Evolutionary conservation across 1,284 basidiomycete species (phyloP).

Genomic region (Ustilago vetiveriae): DNA sequence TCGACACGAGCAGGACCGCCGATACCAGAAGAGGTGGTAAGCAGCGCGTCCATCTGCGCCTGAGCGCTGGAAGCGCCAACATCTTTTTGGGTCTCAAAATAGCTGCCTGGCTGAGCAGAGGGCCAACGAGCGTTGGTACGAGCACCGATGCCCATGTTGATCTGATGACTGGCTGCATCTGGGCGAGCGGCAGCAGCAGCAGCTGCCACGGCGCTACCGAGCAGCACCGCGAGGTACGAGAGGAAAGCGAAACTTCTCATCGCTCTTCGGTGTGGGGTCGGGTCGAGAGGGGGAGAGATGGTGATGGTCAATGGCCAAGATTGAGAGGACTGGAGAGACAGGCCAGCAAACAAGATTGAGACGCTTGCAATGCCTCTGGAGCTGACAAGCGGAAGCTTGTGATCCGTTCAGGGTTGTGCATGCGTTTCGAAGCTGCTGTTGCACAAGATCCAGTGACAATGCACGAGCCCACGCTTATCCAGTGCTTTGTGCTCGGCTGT

Average conservation of each 20-base stretch:
- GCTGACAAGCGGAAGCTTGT: slow-evolving; percentile 11
- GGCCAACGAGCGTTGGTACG: slow-evolving; percentile 24
- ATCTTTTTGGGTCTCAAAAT: slow-evolving; percentile 17
- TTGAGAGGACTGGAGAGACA: background rate
- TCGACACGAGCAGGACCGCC: slow-evolving; percentile 42
- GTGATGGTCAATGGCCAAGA: slow-evolving; percentile 2
- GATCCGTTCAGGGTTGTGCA: slow-evolving; percentile 5
- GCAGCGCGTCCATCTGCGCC: slow-evolving; percentile 20
- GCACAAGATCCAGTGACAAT: background rate
- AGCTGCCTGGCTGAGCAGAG: slow-evolving; percentile 7
- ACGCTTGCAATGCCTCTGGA: slow-evolving; percentile 8
- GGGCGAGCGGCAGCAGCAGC: slow-evolving; percentile 29
- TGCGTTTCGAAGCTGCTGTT: background rate
- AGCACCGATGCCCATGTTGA: slow-evolving; percentile 33
- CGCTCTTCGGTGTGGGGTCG: background rate
- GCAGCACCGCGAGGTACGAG: slow-evolving; percentile 37
- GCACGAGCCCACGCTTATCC: background rate
- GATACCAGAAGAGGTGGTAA: slow-evolving; percentile 14
- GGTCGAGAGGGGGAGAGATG: background rate
- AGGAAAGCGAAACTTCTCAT: slow-evolving; percentile 40
- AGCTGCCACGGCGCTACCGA: slow-evolving; percentile 19
- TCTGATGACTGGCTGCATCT: slow-evolving; percentile 26
- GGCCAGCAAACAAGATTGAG: slow-evolving; percentile 2
- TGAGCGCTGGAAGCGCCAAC: slow-evolving; percentile 10
- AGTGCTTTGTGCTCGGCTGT: background rate